Percentiles rank a stretch among this genome's conserved stretches.
Conservation (phyloP, 2,329 filamentous ascomycete species). For the Xylaria sp. region DNA sequence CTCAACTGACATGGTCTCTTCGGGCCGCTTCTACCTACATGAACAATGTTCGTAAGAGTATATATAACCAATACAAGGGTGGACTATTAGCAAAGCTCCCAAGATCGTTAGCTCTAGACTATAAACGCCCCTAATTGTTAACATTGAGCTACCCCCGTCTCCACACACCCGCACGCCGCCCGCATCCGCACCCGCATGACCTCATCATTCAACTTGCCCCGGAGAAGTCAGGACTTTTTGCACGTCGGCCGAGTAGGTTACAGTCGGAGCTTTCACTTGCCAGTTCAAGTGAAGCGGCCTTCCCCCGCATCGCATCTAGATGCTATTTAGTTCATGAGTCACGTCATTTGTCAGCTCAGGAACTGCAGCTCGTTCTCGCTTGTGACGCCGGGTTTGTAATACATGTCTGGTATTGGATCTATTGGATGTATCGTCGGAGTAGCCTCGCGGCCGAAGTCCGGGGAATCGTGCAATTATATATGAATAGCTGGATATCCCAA, state of each 20-base stretch:
- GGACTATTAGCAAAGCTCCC: background rate
- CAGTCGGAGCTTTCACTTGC: slow-evolving; percentile 4
- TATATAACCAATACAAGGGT: background rate
- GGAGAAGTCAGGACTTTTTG: background rate
- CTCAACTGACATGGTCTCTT: background rate
- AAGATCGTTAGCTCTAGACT: background rate
- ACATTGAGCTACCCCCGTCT: background rate
- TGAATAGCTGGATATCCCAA: background rate
- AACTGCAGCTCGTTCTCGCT: background rate
- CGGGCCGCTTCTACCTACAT: background rate
- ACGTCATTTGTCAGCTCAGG: slow-evolving; percentile 16
- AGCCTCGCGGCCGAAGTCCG: slow-evolving; percentile 10
- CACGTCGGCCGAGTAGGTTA: slow-evolving; percentile 9
- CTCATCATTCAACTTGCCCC: background rate
- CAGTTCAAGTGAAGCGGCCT: background rate
- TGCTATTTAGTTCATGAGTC: background rate
- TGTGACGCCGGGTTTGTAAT: slow-evolving; percentile 10
- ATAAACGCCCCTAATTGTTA: background rate
- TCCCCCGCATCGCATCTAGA: slow-evolving; percentile 4
- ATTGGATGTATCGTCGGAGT: background rate
- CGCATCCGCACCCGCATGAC: slow-evolving; percentile 7
- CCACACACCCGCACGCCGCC: background rate
- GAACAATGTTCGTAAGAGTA: background rate
- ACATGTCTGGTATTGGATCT: no score
- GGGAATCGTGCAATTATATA: background rate